Base-by-base conservation (phyloP, 352 stramenopile species). In the Ophiocytium majus region DNA sequence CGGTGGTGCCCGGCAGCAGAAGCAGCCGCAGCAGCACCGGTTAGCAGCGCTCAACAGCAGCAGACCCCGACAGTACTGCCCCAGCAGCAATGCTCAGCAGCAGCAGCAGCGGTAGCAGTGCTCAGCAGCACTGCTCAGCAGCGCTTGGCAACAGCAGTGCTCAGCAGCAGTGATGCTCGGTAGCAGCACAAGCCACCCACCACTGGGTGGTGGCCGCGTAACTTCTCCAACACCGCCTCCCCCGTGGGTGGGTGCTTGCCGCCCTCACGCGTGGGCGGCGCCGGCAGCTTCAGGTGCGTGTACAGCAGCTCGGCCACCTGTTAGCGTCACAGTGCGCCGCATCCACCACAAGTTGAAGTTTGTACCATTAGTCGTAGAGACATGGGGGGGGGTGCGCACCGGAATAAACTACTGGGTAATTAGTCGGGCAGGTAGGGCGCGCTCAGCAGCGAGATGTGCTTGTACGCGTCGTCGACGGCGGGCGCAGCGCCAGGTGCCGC, bases 161-260 rank as follows among this genome's bases (percentile, higher is more conserved):
- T 23, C 19, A 71, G 28, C 23, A 71, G 57, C 23, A 71, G 23
- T 71, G 28, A 23, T 71, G 57, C 28, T 71, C 28, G 28, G 28
- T 71, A 71, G 19, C 23, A 23, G 28, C 19, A 23, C 28, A 71
- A 71, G 19, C 23, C 28, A 71, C 57, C 23, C 28, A 71, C 57
- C 57, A 71, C 57, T 71, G 57, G 57, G 28, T 71, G 57, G 23
- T 71, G 23, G 28, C 28, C 28, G 28, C 23, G 23, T 23, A 71
- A 28, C 19, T 28, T 71, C 28, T 71, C 57, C 57, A 71, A 71
- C 28, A 71, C 57, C 23, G 57, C 57, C 57, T 71, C 57, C 28
- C 57, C 57, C 28, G 57, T 71, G 28, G 57, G 57, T 23, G 57
- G 57, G 57, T 71, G 57, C 57, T 71, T 71, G 57, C 19, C 57